Evolutionary conservation across 768 basidiomycete genomes (phyloP).

Genomic region (Calocybe indica): DNA sequence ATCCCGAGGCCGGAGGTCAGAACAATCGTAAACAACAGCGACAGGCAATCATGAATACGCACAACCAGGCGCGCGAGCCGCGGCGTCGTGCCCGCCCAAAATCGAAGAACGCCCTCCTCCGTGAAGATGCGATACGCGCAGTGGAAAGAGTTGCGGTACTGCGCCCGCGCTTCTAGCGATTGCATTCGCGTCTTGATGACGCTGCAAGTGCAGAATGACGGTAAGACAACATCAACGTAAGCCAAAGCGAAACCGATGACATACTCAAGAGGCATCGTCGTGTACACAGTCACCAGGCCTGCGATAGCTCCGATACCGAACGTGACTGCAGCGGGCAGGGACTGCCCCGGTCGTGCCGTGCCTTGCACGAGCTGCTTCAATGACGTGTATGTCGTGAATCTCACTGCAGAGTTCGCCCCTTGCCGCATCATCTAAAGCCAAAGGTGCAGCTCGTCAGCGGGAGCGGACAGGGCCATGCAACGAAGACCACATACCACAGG

Average conservation of each 20-base stretch:
- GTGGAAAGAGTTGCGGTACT: constrained; percentile 93
- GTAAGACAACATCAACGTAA: not conserved
- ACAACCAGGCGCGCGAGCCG: constrained; percentile 80
- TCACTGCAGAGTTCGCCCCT: constrained; percentile 94
- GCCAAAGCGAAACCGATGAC: constrained; percentile 14
- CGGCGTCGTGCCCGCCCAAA: constrained; percentile 97
- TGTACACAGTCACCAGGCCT: constrained; percentile 91
- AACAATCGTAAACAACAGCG: not conserved
- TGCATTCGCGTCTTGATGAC: constrained; percentile 99
- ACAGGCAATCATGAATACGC: constrained; percentile 19
- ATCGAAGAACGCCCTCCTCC: constrained; percentile 86
- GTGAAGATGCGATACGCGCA: constrained; percentile 93
- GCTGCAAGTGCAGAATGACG: constrained; percentile 31
- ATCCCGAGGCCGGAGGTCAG: not conserved
- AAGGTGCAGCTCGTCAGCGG: not conserved
- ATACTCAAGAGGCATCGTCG: constrained; percentile 81
- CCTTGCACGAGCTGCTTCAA: constrained; percentile 92
- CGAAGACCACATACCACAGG: constrained; percentile 66
- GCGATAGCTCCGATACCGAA: constrained; percentile 94
- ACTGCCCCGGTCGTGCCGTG: constrained; percentile 74
- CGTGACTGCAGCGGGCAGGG: constrained; percentile 80
- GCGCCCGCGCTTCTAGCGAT: constrained; percentile 70
- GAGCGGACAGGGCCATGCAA: not conserved
- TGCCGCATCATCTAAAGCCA: constrained; percentile 84
- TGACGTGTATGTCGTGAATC: constrained; percentile 93